These are phyloP conservation scores for Isabelozyma gotoi DNA, from an alignment of 805 yeast species.

Conservation along the genomic window DNA sequence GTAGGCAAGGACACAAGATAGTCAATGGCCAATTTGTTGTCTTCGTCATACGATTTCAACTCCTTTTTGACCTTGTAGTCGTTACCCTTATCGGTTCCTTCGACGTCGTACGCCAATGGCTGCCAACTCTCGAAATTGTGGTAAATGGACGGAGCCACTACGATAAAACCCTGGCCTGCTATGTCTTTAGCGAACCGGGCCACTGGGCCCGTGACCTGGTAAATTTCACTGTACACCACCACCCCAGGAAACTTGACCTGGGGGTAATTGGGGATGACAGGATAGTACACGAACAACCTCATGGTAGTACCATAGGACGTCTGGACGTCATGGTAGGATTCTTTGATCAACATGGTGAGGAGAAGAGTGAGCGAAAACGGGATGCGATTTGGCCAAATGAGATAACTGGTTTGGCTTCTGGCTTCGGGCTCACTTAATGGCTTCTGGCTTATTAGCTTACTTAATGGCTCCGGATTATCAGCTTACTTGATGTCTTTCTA, in stretches of 20 bases:
- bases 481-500: no score
- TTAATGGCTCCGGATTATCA: no score
- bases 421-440: no score
- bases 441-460: no score
- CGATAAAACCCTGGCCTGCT: constrained; percentile 78
- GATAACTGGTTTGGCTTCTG: no score
- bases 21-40: constrained; percentile 61
- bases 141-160: constrained; percentile 76
- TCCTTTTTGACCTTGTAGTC: constrained; percentile 65
- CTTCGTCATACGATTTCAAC: constrained; percentile 73
- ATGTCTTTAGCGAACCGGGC: constrained; percentile 73
- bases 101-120: constrained; percentile 65
- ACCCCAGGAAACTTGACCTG: constrained; percentile 80
- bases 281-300: constrained; percentile 66
- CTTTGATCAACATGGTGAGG: constrained; percentile 61
- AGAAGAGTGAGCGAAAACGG: not conserved
- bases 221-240: constrained; percentile 74
- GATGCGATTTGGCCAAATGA: not conserved
- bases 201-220: constrained; percentile 83
- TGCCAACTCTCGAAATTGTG: constrained; percentile 69
- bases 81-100: constrained; percentile 78
- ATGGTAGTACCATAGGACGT: constrained; percentile 68
- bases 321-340: constrained; percentile 59
- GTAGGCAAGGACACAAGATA: constrained; percentile 57
- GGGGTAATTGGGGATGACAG: constrained; percentile 72